Conservation (phyloP, 352 stramenopile species). For the Peronospora tabacina region DNA sequence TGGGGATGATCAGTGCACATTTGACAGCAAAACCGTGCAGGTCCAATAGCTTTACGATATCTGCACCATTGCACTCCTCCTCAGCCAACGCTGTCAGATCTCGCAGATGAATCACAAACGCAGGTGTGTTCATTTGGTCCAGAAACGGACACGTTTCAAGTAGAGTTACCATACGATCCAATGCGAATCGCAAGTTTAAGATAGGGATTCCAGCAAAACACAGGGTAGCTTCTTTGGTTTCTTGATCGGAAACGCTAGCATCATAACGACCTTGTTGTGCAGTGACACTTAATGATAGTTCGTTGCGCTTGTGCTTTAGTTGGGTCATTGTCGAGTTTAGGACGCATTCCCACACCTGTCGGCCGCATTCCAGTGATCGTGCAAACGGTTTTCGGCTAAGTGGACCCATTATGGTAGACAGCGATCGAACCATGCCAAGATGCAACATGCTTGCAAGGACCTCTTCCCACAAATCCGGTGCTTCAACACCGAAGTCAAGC, state of each 20-base stretch:
- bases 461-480: conserved; percentile 39
- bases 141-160: conserved; percentile 57
- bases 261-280: neutral
- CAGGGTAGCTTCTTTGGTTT: neutral
- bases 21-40: conserved; percentile 40
- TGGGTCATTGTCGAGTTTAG: conserved; percentile 20
- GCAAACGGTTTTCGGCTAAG: conserved; percentile 35
- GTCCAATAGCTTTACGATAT: conserved; percentile 19
- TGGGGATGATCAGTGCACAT: conserved; percentile 43
- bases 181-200: conserved; percentile 11
- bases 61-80: conserved; percentile 5
- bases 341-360: conserved; percentile 36
- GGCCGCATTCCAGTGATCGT: conserved; percentile 26
- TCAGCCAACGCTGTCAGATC: conserved; percentile 31
- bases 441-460: conserved; percentile 38
- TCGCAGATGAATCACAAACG: conserved; percentile 40
- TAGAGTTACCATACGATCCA: conserved; percentile 32
- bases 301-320: conserved; percentile 8
- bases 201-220: conserved; percentile 22
- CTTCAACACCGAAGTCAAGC: conserved; percentile 45
- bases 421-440: conserved; percentile 40
- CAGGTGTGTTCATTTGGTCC: conserved; percentile 43
- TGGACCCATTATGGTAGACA: conserved; percentile 30
- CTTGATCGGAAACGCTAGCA: neutral
- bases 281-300: neutral